Base-by-base conservation (phyloP, 2,329 filamentous ascomycete genomes). In the Tolypocladium guangdongense region DNA sequence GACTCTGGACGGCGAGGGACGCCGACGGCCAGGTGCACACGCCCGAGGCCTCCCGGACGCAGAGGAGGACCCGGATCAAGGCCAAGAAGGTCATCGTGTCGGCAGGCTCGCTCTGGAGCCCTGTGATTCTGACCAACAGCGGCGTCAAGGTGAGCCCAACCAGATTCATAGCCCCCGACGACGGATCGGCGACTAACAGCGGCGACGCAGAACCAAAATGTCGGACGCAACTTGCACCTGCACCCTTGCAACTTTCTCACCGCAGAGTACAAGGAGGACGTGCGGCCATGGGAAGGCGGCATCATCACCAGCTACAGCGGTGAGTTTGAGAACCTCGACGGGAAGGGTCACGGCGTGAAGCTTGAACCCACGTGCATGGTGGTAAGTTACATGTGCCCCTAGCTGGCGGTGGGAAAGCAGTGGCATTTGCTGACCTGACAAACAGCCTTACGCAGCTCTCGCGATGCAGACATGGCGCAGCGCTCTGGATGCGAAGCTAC, bases 21-120 rank as follows among this genome's bases (percentile, higher is more conserved):
- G 72, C 73, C 41, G 71, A 78, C 22, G 82, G 85, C 12, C 76
- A 78, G 4, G 71, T 86, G 0, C 72, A 78, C 49, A 78, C 78
- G 12, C 68, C 73, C 0, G 60, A 64, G 7, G 74, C 76, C 1
- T 72, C 73, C 49, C 70, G 81, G 7, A 72, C 63, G 2, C 77
- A 71, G 49, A 78, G 86, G 38, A 76, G 82, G 56, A 76, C 96
- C 8, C 73, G 83, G 41, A 79, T 96, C 63, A 87, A 80, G 61
- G 90, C 90, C 1, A 89, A 88, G 68, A 86, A 84, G 62, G 87
- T 95, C 12, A 81, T 96, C 48, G 70, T 95, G n/a, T 82, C 88
- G 0, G 81, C 80, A 27, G 91, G 92, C 5, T 81, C 86, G 1
- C 71, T 96, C 52, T 83, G 88, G 63, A 90, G 83, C 46, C 91